Percentiles rank a stretch among this genome's conserved stretches.
phyloP scores from a whole-genome alignment of 768 basidiomycete genomes.

The Baorangia bicolor region DNA sequence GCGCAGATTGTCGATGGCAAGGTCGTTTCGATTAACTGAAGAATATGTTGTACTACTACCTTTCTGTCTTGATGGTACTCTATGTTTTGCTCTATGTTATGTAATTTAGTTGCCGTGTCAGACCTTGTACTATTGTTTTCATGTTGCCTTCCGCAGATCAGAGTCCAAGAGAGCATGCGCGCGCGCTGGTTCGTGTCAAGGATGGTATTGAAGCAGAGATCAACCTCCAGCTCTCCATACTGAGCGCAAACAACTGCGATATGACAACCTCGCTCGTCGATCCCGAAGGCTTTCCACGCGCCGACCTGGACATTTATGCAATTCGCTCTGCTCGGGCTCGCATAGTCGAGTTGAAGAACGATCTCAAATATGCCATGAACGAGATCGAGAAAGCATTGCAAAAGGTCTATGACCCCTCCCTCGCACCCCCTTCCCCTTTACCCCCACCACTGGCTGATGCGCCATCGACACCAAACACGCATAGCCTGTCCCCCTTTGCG shows the following conservation, averaged over 20 bases:
- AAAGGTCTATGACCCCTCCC: constrained; percentile 55
- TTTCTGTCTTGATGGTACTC: background rate
- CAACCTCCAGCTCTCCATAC: constrained; percentile 56
- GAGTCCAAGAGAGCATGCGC: constrained; percentile 55
- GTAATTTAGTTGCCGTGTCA: background rate
- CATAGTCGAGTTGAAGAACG: constrained; percentile 81
- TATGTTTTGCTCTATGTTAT: too few species aligned
- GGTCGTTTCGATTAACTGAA: constrained; percentile 39
- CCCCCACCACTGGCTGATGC: constrained; percentile 23
- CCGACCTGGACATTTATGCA: constrained; percentile 81
- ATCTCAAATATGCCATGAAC: constrained; percentile 63
- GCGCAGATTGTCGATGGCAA: constrained; percentile 54
- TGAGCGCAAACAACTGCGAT: constrained; percentile 59
- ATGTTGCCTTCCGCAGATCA: constrained; percentile 42
- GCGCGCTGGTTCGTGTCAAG: constrained; percentile 64
- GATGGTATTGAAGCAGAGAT: constrained; percentile 74
- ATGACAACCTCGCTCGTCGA: constrained; percentile 81
- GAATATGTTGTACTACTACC: background rate
- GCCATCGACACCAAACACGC: constrained; percentile 22
- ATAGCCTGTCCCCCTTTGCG: constrained; percentile 57
- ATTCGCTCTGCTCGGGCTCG: constrained; percentile 73
- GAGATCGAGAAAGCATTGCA: constrained; percentile 69
- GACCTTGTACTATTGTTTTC: constrained; percentile 21
- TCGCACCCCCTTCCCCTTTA: constrained; percentile 1
- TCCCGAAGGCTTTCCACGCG: constrained; percentile 83